Conservation (phyloP, 768 basidiomycete genomes). For the Phylloporus sp. region DNA sequence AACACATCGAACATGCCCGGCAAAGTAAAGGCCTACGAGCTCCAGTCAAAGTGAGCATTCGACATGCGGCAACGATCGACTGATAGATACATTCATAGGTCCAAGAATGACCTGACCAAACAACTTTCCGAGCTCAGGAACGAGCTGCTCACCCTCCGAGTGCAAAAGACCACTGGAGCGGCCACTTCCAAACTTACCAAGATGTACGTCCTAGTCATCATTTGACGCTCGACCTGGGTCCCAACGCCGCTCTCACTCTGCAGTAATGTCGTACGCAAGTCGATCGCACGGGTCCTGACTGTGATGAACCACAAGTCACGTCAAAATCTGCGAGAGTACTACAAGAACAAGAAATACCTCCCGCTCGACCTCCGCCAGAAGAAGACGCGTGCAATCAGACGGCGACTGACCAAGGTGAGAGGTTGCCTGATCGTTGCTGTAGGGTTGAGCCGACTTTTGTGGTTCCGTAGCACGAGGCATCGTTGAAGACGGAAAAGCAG, state of each 20-base stretch:
- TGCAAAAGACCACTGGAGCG: constrained; percentile 97
- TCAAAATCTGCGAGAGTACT: constrained; percentile 94
- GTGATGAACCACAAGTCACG: constrained; percentile 98
- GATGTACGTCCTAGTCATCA: constrained; percentile 61
- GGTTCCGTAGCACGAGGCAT: constrained; percentile 66
- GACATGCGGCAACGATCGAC: not conserved
- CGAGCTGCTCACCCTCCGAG: constrained; percentile 89
- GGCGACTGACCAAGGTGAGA: constrained; percentile 84
- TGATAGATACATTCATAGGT: constrained; percentile 55
- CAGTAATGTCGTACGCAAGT: constrained; percentile 95
- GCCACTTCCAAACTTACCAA: constrained; percentile 94
- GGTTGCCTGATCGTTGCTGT: not conserved
- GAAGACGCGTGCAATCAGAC: constrained; percentile 97
- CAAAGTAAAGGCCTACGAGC: constrained; percentile 95
- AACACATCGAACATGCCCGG: constrained; percentile 61
- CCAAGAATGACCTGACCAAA: constrained; percentile 94
- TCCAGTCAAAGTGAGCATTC: constrained; percentile 81
- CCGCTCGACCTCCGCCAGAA: constrained; percentile 97
- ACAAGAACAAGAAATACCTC: constrained; percentile 94
- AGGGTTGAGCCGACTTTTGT: constrained; percentile 4
- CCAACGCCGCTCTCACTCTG: not conserved
- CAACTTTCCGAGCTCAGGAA: constrained; percentile 92
- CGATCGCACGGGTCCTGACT: constrained; percentile 95
- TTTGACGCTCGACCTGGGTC: not conserved
- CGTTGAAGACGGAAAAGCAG: constrained; percentile 87